phyloP scores from a whole-genome alignment of 352 stramenopile species.

The Phytophthora cryptogea region DNA sequence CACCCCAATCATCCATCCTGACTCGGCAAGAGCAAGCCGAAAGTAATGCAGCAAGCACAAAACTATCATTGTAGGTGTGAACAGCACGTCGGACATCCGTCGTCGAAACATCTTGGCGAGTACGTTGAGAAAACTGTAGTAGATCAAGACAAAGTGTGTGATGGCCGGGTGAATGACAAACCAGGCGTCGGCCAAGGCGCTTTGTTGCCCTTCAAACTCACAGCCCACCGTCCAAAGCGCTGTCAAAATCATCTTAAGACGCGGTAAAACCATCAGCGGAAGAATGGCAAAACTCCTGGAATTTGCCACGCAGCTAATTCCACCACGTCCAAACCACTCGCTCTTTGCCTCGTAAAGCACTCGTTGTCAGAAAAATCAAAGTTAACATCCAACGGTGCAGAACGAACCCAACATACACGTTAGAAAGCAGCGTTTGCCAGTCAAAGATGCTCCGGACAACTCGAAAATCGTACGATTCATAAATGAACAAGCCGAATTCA shows the following conservation, averaged over 20 bases:
- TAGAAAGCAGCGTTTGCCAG: slow-evolving; percentile 22
- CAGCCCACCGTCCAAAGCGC: slow-evolving; percentile 32
- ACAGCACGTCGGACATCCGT: slow-evolving; percentile 34
- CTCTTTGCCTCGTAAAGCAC: slow-evolving; percentile 5
- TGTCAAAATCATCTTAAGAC: slow-evolving; percentile 14
- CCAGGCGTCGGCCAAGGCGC: slow-evolving; percentile 34
- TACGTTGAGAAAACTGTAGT: slow-evolving; percentile 44
- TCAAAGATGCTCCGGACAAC: slow-evolving; percentile 15
- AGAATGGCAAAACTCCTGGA: slow-evolving; percentile 15
- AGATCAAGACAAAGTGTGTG: slow-evolving; percentile 16
- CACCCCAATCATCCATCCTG: slow-evolving; percentile 8
- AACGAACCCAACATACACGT: slow-evolving; percentile 13
- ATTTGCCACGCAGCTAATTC: slow-evolving; percentile 16
- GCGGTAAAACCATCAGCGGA: slow-evolving; percentile 6
- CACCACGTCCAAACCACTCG: slow-evolving; percentile 19
- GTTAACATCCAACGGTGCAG: slow-evolving; percentile 16
- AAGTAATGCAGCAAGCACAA: slow-evolving; percentile 31
- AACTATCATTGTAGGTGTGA: slow-evolving; percentile 26
- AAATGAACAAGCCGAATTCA: slow-evolving; percentile 3
- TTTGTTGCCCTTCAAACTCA: slow-evolving; percentile 42
- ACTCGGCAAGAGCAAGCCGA: slow-evolving; percentile 2
- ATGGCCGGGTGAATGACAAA: slow-evolving; percentile 35
- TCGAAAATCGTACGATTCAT: background rate
- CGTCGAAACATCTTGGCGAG: slow-evolving; percentile 30
- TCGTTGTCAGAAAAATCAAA: slow-evolving; percentile 8